Evolutionary conservation across 305 asterid genomes (phyloP).

Genomic region (Salvia sclarea): DNA sequence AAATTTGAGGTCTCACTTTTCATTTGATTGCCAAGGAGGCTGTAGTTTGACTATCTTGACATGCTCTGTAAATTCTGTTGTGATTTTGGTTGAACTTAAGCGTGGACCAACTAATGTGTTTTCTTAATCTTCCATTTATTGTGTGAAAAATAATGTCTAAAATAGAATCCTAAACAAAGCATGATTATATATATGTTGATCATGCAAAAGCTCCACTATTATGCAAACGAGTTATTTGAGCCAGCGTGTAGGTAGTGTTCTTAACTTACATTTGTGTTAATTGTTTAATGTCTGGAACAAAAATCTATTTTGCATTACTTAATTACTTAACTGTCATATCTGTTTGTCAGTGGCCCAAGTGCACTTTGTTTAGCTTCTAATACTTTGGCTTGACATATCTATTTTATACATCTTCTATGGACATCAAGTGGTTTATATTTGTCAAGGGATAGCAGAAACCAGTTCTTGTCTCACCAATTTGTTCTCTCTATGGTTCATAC

Average conservation of each 20-base stretch:
- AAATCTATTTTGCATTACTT: neutral
- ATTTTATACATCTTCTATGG: neutral
- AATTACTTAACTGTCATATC: neutral
- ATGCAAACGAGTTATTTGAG: neutral
- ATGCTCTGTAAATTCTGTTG: neutral
- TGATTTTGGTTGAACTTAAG: neutral
- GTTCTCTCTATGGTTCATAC: neutral
- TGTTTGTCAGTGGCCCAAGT: neutral
- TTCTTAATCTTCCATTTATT: slow-evolving; percentile 4
- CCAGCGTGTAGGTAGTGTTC: neutral
- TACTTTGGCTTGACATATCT: neutral
- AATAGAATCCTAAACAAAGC: neutral
- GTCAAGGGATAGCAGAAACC: neutral
- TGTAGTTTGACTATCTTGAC: neutral
- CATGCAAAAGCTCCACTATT: neutral
- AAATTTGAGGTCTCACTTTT: slow-evolving; percentile 13
- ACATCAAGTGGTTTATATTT: neutral
- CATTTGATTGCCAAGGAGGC: neutral
- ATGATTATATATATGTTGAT: neutral
- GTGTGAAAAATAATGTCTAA: neutral
- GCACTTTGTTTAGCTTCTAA: neutral
- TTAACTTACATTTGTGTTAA: neutral
- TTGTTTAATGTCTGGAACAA: neutral
- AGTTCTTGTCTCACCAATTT: neutral
- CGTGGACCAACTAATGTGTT: neutral